A percentile compares a stretch with the other conserved stretches of the same genome.
Conservation (phyloP, 2,329 filamentous ascomycete genomes). For the Talaromyces sp. region DNA sequence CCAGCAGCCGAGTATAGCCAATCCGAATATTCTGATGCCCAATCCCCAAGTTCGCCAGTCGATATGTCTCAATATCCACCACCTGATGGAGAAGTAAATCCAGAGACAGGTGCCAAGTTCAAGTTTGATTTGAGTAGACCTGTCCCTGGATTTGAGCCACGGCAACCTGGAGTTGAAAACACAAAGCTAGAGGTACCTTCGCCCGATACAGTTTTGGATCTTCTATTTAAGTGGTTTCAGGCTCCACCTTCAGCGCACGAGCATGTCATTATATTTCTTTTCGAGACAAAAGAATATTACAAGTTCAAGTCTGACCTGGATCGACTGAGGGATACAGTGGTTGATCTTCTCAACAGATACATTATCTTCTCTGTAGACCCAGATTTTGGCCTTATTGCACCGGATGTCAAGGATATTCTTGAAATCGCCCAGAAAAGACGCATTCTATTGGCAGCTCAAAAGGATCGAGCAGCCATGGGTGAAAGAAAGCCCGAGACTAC, state of each 20-base stretch:
- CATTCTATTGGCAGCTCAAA: constrained; percentile 1
- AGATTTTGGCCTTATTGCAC: background rate
- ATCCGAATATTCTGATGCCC: too few relatives aligned
- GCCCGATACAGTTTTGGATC: background rate
- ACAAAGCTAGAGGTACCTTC: background rate
- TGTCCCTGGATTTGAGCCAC: constrained; percentile 7
- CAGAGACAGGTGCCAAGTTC: too few relatives aligned
- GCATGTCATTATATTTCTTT: constrained; percentile 9
- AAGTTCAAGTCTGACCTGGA: constrained; percentile 1
- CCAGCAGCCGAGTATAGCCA: too few relatives aligned
- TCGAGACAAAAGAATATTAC: constrained; percentile 7
- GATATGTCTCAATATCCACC: too few relatives aligned
- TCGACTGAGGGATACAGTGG: background rate
- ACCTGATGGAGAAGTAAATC: too few relatives aligned
- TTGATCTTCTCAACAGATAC: constrained; percentile 3
- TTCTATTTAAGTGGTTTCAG: constrained; percentile 4
- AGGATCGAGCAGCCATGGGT: constrained; percentile 3
- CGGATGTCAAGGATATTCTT: background rate
- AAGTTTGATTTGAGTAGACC: background rate
- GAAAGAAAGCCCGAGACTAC: too few relatives aligned
- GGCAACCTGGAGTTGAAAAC: background rate
- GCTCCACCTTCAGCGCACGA: background rate
- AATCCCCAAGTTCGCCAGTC: too few relatives aligned
- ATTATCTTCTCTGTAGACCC: background rate
- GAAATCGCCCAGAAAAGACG: background rate